Base-by-base conservation (phyloP, 345 rosid species). In the Kernera saxatilis region DNA sequence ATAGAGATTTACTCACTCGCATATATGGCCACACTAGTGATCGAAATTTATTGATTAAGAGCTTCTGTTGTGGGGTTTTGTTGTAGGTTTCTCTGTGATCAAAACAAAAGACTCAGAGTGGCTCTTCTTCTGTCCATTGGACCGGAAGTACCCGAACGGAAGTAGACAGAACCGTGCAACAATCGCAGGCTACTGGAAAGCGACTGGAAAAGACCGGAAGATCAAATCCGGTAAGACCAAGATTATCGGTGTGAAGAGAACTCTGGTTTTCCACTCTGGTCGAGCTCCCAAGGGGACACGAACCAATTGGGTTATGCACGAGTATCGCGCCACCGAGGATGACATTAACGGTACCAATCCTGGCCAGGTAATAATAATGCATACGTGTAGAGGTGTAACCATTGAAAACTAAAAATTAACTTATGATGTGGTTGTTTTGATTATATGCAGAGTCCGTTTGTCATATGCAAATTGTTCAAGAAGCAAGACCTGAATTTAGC, bases 111-210 rank as follows among this genome's bases (percentile, higher is more conserved):
- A 94, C 75, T 81, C 80, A 2, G 98, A 94, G 56, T 94, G 99
- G 99, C 89, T 94, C 78, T 94, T 89, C 79, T 94, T 94, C 85
- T 94, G 98, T 72, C 97, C 99, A 1, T 65, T 82, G 60, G 98
- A 94, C 56, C 82, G 96, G 30, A 94, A 94, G 84, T 91, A 94
- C 59, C 98, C 97, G 1, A 88, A 77, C 30, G 98, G 99, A 33
- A 80, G 64, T 6, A 78, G 97, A 65, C 81, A 84, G 84, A 94
- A 94, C 76, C 76, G 99, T 33, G 98, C 99, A 4, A 94, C 99
- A 0, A 10, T 1, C 0, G 82, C 81, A 15, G 99, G 99, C 1
- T 91, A 94, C 72, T 94, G 99, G 99, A 94, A 94, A 75, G 93
- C 99, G 0, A 94, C 99, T 0, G 99, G 99, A 0, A 94, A 81